These are phyloP conservation scores for Melaleuca alternifolia DNA, from an alignment of 345 rosid genomes.

Conservation along the genomic window DNA sequence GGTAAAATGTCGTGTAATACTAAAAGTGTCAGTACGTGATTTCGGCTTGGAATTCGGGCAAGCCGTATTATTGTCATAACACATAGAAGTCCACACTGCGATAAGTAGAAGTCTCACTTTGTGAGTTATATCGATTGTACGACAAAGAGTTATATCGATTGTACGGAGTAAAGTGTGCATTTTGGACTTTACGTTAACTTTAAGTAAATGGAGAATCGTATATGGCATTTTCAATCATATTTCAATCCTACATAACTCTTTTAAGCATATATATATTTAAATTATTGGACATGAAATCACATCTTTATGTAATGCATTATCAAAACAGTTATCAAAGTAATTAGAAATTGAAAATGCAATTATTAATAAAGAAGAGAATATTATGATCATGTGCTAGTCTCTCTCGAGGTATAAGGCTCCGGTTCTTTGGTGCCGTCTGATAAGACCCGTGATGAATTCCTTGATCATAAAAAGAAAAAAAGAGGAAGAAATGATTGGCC, in stretches of 20 bases:
- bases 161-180: no score
- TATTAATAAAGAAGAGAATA: no score
- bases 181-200: not conserved
- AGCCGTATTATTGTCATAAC: not conserved
- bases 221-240: not conserved
- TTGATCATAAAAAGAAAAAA: fast-evolving
- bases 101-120: not conserved
- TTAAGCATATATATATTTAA: not conserved
- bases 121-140: not conserved
- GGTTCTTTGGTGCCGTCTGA: no score
- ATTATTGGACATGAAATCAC: not conserved
- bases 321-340: not conserved
- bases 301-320: not conserved
- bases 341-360: not conserved
- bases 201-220: no score
- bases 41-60: not conserved
- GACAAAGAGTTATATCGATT: not conserved
- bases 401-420: no score
- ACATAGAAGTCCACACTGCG: no score
- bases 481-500: not conserved
- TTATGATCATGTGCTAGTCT: no score
- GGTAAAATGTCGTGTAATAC: not conserved
- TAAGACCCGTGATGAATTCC: no score
- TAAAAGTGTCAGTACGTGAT: not conserved
- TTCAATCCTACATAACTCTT: not conserved